Base-by-base conservation (phyloP, 805 yeast species). In the Spathaspora sp. region DNA sequence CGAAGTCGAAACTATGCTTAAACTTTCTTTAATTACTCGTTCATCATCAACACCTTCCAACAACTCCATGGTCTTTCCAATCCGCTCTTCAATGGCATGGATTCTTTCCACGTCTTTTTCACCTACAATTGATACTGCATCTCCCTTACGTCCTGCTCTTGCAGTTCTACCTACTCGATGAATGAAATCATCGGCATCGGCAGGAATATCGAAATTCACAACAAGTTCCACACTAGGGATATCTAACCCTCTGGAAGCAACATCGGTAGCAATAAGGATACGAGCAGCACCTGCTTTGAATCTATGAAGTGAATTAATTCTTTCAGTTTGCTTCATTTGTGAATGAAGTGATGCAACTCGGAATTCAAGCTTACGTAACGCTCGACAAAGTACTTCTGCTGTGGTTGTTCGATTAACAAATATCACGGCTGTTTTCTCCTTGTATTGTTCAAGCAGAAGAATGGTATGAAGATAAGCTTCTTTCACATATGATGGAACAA, bases 91-190 rank as follows among this genome's bases (percentile, higher is more conserved):
- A 49, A 94, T 93, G 6, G 93, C 85, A 55, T 87, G 80, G 5
- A 94, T 79, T 60, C 98, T 78, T 23, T 76, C 78, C 12, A 94
- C 85, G 64, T 93, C 99, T 53, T 86, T 82, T 60, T 92, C 97
- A 1, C 96, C 82, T 3, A 94, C 87, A 52, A 94, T 78, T 12
- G 94, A 82, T 1, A 94, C 74, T 6, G 96, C 80, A 56, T 83
- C 89, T 71, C 99, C 99, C 48, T 74, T 71, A 60, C 96, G 79
- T 1, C 98, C 98, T 2, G 98, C 98, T 80, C 99, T 87, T 9
- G 98, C 99, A 11, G 99, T 93, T 82, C 99, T 89, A 74, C 99
- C 99, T 10, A 93, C 96, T 68, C 99, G 78, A 70, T 94, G 99
- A 49, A 94, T 91, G 61, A 89, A 94, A 56, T 94, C 97, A 63